Evolutionary conservation across 2,329 filamentous ascomycete species (phyloP).

Genomic region (Xylaria sp.): DNA sequence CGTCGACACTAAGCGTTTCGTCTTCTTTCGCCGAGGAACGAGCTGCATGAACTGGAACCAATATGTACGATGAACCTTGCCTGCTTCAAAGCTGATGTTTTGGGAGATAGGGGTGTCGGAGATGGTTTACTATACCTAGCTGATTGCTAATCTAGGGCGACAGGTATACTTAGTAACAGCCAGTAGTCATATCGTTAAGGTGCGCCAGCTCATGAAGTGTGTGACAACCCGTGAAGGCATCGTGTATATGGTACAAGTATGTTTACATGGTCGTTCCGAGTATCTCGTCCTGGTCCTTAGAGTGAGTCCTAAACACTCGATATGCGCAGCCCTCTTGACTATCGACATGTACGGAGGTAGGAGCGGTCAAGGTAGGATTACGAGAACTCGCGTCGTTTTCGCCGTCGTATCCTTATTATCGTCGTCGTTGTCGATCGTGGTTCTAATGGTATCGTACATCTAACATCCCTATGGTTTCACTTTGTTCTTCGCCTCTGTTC

Average conservation of each 20-base stretch:
- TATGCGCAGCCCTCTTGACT: not conserved
- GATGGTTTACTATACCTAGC: conserved; percentile 3
- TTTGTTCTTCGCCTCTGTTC: conserved; percentile 79
- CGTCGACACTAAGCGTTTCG: not conserved
- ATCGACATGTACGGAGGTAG: conserved; percentile 2
- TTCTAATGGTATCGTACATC: conserved; percentile 15
- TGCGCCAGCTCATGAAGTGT: conserved; percentile 1
- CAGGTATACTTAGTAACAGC: not conserved
- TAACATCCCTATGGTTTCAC: conserved; percentile 31
- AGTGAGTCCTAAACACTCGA: not conserved
- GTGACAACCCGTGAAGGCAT: conserved; percentile 2
- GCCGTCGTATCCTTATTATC: not conserved
- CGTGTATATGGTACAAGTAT: conserved; percentile 18
- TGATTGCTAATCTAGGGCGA: conserved; percentile 4
- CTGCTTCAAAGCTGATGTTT: conserved; percentile 1
- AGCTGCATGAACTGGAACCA: not conserved
- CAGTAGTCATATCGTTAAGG: conserved; percentile 6
- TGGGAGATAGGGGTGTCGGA: not conserved
- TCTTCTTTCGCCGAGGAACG: not conserved
- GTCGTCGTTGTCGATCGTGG: conserved; percentile 4
- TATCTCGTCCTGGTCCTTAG: not conserved
- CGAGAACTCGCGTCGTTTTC: not conserved
- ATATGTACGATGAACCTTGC: not conserved
- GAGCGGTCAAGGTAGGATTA: not conserved
- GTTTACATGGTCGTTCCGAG: conserved; percentile 10